Evolutionary conservation across 208 protist species (phyloP).

Genomic region (Acanthamoeba royreba): DNA sequence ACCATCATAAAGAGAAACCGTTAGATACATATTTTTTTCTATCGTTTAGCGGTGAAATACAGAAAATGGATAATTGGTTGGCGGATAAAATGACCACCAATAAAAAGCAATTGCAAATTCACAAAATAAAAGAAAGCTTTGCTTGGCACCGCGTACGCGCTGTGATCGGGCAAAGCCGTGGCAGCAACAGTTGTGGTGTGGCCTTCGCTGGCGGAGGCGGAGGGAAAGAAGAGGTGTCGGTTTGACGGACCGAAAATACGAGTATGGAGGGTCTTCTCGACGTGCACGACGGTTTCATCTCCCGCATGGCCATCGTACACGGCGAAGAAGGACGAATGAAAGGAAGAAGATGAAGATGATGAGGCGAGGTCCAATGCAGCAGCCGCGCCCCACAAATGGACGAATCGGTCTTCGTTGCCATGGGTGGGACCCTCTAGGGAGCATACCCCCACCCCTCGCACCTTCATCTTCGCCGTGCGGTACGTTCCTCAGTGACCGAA

Average conservation of each 20-base stretch:
- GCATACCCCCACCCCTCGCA: not conserved
- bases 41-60: not conserved
- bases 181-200: no score
- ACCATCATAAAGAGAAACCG: not conserved
- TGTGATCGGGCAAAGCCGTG: not conserved
- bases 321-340: not conserved
- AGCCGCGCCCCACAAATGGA: not conserved
- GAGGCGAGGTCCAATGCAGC: not conserved
- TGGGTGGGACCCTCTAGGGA: not conserved
- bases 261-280: not conserved
- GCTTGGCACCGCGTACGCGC: not conserved
- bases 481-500: not conserved
- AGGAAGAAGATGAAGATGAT: not conserved
- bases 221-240: not conserved
- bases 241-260: not conserved
- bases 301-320: conserved; percentile 25
- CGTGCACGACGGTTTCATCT: not conserved
- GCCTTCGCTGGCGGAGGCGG: not conserved
- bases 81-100: no score
- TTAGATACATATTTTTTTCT: not conserved
- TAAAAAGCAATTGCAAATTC: not conserved
- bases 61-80: no score
- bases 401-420: not conserved
- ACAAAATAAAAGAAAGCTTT: not conserved
- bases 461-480: not conserved